These are phyloP conservation scores for Micractinium conductrix DNA, from an alignment of 139 green algal species.

Conservation along the genomic window DNA sequence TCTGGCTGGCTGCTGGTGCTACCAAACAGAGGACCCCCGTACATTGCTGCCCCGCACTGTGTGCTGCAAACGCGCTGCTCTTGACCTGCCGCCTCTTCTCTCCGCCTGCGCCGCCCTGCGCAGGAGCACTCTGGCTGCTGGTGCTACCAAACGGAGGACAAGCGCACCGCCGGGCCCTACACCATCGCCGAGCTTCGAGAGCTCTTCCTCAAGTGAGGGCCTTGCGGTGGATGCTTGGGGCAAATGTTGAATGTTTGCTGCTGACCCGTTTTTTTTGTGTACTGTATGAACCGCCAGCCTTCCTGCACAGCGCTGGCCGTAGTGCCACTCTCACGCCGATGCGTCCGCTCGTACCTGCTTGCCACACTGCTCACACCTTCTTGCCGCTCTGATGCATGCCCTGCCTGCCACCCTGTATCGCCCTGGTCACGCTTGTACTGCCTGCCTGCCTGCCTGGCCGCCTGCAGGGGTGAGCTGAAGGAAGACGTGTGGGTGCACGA, in stretches of 20 bases:
- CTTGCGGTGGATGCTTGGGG: background rate
- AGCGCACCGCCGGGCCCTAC: constrained; percentile 35
- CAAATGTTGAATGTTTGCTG: background rate
- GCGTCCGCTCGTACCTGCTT: background rate
- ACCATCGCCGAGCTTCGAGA: constrained; percentile 22
- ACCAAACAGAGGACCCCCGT: background rate
- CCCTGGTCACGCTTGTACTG: background rate
- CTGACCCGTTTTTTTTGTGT: too few relatives aligned
- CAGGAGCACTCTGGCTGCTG: constrained; percentile 20
- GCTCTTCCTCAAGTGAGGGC: constrained; percentile 20
- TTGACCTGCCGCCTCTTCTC: background rate
- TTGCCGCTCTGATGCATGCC: background rate
- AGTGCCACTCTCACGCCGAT: background rate
- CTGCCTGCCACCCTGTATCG: too few relatives aligned
- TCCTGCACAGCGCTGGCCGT: background rate
- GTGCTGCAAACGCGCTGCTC: background rate
- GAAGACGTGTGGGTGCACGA: constrained; percentile 41
- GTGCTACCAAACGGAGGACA: background rate
- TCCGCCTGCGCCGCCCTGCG: background rate
- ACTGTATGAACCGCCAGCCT: too few relatives aligned
- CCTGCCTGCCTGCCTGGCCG: too few relatives aligned
- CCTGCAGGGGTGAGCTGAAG: constrained; percentile 24
- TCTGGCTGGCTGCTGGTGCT: background rate
- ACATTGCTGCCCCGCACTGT: background rate
- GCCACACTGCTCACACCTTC: background rate